Percentiles rank a stretch among this genome's conserved stretches.
These are phyloP conservation scores for Chimonanthus salicifolius DNA, from an alignment of 164 flowering plant species.

Conservation along the genomic window DNA sequence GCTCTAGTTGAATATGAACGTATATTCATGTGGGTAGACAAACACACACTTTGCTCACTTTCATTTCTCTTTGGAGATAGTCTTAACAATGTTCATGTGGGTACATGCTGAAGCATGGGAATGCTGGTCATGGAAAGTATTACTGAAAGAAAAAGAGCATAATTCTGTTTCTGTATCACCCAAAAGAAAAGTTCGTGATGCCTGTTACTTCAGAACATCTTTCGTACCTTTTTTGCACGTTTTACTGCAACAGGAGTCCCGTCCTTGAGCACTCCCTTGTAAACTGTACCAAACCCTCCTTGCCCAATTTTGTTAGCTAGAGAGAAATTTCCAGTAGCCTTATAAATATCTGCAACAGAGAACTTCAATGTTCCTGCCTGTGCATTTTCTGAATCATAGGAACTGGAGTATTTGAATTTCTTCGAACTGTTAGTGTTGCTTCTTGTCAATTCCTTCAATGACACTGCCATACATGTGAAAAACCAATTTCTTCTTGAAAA, in stretches of 20 bases:
- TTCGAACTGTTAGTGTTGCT: slow-evolving; percentile 29
- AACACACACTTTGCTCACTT: no score
- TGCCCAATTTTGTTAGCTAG: slow-evolving; percentile 45
- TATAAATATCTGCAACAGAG: slow-evolving; percentile 42
- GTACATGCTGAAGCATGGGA: no score
- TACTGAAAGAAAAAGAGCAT: no score
- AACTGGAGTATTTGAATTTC: slow-evolving; percentile 21
- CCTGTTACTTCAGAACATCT: not conserved
- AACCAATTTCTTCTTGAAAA: not conserved
- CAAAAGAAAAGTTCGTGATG: no score
- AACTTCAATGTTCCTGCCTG: slow-evolving; percentile 22
- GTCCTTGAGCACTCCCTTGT: slow-evolving; percentile 51
- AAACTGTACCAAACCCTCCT: slow-evolving; percentile 65
- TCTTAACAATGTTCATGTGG: no score
- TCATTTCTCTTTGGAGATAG: no score
- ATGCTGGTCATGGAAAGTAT: no score
- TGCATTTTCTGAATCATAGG: slow-evolving; percentile 19
- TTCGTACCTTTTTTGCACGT: slow-evolving; percentile 59
- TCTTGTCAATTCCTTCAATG: slow-evolving; percentile 29
- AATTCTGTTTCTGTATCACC: no score
- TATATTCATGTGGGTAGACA: no score
- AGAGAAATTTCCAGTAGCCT: slow-evolving; percentile 59
- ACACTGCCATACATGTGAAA: slow-evolving; percentile 20
- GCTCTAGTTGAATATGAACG: no score
- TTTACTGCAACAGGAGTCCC: slow-evolving; percentile 63